These are phyloP conservation scores for Simplicillium sp. DNA, from an alignment of 2,329 filamentous ascomycete species.

Conservation along the genomic window DNA sequence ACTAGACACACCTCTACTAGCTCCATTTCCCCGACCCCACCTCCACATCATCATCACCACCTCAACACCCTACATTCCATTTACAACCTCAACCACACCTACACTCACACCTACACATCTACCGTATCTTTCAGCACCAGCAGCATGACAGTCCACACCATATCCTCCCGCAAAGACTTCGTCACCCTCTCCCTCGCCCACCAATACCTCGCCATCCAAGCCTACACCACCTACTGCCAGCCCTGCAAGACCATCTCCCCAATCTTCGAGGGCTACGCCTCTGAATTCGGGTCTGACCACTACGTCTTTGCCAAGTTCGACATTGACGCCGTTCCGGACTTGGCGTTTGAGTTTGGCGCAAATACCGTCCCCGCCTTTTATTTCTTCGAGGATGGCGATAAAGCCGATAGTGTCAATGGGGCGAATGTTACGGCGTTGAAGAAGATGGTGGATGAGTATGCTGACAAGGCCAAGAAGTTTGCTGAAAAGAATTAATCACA, in stretches of 20 bases:
- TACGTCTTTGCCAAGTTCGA: constrained; percentile 50
- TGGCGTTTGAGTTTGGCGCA: constrained; percentile 39
- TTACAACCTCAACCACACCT: too few relatives aligned
- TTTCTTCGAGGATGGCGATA: constrained; percentile 46
- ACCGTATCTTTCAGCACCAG: too few relatives aligned
- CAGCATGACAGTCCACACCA: constrained; percentile 23
- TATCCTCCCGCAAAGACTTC: constrained; percentile 36
- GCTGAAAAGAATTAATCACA: background rate
- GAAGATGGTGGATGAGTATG: constrained; percentile 14
- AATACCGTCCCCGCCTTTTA: constrained; percentile 50
- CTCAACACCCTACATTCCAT: too few relatives aligned
- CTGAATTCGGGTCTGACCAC: constrained; percentile 21
- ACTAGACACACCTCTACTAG: too few relatives aligned
- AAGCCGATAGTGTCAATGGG: constrained; percentile 32
- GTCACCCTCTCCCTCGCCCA: constrained; percentile 35
- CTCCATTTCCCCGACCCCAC: too few relatives aligned
- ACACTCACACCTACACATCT: too few relatives aligned
- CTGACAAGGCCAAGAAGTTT: constrained; percentile 15
- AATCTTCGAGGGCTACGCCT: constrained; percentile 38
- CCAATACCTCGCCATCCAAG: constrained; percentile 45
- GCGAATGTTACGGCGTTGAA: constrained; percentile 23
- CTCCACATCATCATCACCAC: too few relatives aligned
- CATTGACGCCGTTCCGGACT: constrained; percentile 43
- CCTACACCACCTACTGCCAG: constrained; percentile 51
- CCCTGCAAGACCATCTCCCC: constrained; percentile 53